These are phyloP conservation scores for Periconia digitata DNA, from an alignment of 2,329 filamentous ascomycete genomes.

Conservation along the genomic window DNA sequence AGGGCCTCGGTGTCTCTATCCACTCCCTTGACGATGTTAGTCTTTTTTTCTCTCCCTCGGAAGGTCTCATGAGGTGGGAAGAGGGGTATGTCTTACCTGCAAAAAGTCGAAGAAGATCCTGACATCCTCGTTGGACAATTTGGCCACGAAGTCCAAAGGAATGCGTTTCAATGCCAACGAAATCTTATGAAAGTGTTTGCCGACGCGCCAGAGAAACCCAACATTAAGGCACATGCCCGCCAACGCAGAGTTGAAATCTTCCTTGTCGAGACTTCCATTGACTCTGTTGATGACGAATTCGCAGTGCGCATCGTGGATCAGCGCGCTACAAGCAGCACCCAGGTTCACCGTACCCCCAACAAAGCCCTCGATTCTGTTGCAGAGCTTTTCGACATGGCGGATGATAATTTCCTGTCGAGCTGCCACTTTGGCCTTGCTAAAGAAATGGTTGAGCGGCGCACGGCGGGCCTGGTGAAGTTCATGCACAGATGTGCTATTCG, in stretches of 20 bases:
- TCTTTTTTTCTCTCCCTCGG: too few species aligned
- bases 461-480: slow-evolving; percentile 22
- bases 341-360: slow-evolving; percentile 8
- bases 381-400: slow-evolving; percentile 9
- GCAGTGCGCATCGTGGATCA: slow-evolving; percentile 19
- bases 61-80: neutral
- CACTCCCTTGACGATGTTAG: neutral
- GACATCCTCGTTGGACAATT: slow-evolving; percentile 7
- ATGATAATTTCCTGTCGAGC: slow-evolving; percentile 18
- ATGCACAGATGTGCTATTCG: too few species aligned
- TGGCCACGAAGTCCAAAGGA: slow-evolving; percentile 8
- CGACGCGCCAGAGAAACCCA: slow-evolving; percentile 8
- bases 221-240: slow-evolving; percentile 5
- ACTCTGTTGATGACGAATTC: slow-evolving; percentile 20
- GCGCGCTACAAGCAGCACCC: slow-evolving; percentile 11
- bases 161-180: slow-evolving; percentile 8
- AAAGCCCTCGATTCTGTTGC: slow-evolving; percentile 7
- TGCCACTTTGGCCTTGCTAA: slow-evolving; percentile 21
- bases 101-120: slow-evolving; percentile 8
- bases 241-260: slow-evolving; percentile 18
- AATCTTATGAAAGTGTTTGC: slow-evolving; percentile 11
- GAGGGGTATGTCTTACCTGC: neutral
- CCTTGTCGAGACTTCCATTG: slow-evolving; percentile 20
- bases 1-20: neutral
- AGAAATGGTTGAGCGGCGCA: slow-evolving; percentile 21